A percentile compares a stretch with the other conserved stretches of the same genome.
Evolutionary conservation across 306 rosid genomes (phyloP).

Genomic region (Cucurbita ficifolia): DNA sequence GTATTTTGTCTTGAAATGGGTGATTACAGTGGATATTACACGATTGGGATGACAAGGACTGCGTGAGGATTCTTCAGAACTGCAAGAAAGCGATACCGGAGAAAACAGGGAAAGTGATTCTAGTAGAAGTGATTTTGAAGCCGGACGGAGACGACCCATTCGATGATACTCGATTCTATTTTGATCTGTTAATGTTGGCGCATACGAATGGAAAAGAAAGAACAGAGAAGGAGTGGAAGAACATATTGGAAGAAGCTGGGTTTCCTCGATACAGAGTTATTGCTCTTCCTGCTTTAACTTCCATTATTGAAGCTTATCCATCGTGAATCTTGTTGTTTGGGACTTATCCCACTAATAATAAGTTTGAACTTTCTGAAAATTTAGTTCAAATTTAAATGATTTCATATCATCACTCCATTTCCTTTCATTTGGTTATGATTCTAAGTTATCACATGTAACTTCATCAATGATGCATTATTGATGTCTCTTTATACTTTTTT

Average conservation of each 20-base stretch:
- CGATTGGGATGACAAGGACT: constrained; percentile 23
- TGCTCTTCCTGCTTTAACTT: constrained; percentile 27
- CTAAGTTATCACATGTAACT: background rate
- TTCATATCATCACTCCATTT: too few relatives aligned
- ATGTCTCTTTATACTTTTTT: too few relatives aligned
- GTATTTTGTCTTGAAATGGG: background rate
- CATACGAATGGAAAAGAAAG: constrained; percentile 21
- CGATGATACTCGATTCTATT: constrained; percentile 20
- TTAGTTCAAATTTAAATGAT: too few relatives aligned
- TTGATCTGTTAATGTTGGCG: constrained; percentile 38
- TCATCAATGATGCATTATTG: background rate
- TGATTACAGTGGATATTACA: constrained; percentile 9
- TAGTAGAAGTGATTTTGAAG: constrained; percentile 28
- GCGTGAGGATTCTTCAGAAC: constrained; percentile 34
- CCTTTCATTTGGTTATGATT: too few relatives aligned
- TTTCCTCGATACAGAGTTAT: constrained; percentile 34
- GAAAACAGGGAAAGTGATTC: constrained; percentile 32
- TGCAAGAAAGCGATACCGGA: constrained; percentile 36
- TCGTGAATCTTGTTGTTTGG: background rate
- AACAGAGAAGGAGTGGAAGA: constrained; percentile 41
- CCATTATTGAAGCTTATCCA: constrained; percentile 20
- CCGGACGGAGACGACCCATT: constrained; percentile 26
- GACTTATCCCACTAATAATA: background rate
- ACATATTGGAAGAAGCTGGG: constrained; percentile 28
- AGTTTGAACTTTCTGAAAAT: background rate